Conservation (phyloP, 1,284 basidiomycete genomes). For the Tilletia indica region DNA sequence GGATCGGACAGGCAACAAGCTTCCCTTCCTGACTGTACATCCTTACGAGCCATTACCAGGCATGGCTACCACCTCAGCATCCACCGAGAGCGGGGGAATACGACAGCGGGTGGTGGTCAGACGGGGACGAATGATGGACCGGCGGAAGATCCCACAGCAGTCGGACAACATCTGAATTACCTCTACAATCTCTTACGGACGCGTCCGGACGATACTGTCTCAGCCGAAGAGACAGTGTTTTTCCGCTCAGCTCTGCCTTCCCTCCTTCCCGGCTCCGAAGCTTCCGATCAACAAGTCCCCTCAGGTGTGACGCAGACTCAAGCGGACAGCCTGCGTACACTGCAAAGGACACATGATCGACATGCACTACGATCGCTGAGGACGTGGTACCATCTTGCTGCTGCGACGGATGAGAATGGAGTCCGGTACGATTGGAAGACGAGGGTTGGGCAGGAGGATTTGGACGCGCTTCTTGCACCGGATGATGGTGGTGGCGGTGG, state of each 20-base stretch:
- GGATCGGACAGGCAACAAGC: conserved; percentile 4
- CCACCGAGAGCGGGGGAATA: too few relatives aligned
- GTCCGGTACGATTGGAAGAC: conserved; percentile 27
- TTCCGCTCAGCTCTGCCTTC: background rate
- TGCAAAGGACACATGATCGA: conserved; percentile 15
- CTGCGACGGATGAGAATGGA: conserved; percentile 23
- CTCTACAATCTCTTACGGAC: conserved; percentile 11
- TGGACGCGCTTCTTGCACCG: conserved; percentile 5
- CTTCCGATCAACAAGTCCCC: background rate
- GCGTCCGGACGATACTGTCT: conserved; percentile 11
- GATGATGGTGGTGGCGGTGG: background rate
- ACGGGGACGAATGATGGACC: background rate
- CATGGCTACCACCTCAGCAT: background rate
- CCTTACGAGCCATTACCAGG: conserved; percentile 16
- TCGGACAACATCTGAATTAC: conserved; percentile 14
- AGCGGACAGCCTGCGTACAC: background rate
- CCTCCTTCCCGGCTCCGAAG: background rate
- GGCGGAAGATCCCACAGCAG: background rate
- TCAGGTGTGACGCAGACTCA: background rate
- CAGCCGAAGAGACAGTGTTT: background rate
- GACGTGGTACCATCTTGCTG: conserved; percentile 20
- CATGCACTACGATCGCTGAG: conserved; percentile 9
- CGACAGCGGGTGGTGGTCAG: background rate
- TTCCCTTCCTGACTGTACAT: conserved; percentile 15
- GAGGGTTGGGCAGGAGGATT: conserved; percentile 14